Evolutionary conservation across 1,139 yeast species (phyloP).

Genomic region (Geotrichum armillariae): DNA sequence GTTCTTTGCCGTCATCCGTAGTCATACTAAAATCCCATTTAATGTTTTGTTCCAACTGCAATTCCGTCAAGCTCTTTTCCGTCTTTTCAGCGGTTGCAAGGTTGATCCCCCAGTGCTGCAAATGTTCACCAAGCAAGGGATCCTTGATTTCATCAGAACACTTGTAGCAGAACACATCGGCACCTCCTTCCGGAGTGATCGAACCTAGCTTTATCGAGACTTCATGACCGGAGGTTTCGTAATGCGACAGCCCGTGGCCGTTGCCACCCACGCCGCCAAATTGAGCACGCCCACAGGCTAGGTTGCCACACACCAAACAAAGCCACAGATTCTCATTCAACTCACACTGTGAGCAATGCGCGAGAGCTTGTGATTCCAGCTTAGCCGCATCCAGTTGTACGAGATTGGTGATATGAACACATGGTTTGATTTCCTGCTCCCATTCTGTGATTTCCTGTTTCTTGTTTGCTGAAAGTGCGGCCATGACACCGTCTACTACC

Average conservation of each 20-base stretch:
- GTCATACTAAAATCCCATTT: conserved; percentile 91
- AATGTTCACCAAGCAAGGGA: conserved; percentile 52
- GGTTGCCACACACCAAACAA: conserved; percentile 81
- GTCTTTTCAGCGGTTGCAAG: conserved; percentile 58
- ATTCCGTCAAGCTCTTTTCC: conserved; percentile 83
- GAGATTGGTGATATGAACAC: conserved; percentile 67
- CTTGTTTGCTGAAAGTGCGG: conserved; percentile 63
- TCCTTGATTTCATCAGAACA: conserved; percentile 90
- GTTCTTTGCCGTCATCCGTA: conserved; percentile 65
- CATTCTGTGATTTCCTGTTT: conserved; percentile 82
- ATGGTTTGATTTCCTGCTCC: conserved; percentile 84
- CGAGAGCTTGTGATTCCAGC: conserved; percentile 33
- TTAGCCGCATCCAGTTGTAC: conserved; percentile 38
- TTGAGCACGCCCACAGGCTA: conserved; percentile 94
- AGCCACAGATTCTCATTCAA: conserved; percentile 83
- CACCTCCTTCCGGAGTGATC: conserved; percentile 61
- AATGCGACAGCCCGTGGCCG: conserved; percentile 84
- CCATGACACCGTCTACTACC: conserved; percentile 52
- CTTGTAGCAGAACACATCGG: conserved; percentile 81
- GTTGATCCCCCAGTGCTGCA: conserved; percentile 69
- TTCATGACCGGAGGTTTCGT: conserved; percentile 56
- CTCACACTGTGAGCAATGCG: conserved; percentile 65
- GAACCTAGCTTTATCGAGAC: conserved; percentile 92
- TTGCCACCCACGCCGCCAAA: conserved; percentile 92
- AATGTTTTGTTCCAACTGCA: conserved; percentile 88